Evolutionary conservation across 2,329 filamentous ascomycete species (phyloP), one percentile per base, ranked within the genome.

Genomic region (Bipolaris victoriae): DNA sequence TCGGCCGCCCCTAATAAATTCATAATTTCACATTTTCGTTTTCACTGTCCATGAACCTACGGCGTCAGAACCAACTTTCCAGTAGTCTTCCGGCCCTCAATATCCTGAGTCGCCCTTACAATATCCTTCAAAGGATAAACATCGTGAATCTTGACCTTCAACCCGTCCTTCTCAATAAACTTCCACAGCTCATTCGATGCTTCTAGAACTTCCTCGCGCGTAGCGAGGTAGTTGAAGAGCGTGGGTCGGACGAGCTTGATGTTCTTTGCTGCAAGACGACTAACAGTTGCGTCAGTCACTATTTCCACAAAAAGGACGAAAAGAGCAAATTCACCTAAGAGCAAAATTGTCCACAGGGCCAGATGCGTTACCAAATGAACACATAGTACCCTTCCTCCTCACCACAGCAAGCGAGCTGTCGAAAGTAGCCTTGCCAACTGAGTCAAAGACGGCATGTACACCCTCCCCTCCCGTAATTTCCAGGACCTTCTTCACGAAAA

Each of bases 351-450:
- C 87, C 1, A 95, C 90, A 3, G 90, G 84, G 5, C 92, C 93
- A 76, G 87, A 85, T 7, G 91, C 90, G 77, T 96, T 96, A 3
- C 92, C 92, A 77, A 93, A 96, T 47, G 86, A 88, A 24, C 92
- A 83, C 68, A 96, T 78, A 1, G 83, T 89, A 5, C 92, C 93
- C 80, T 96, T 96, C 62, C 88, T 77, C 65, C 88, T 90, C 52
- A 94, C 82, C 66, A 87, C 84, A 63, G 92, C 86, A 62, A 97
- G 74, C 68, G 88, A 89, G 18, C 85, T 82, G 65, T 97, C 91
- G 78, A 95, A 96, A 0, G 93, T 97, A 47, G 84, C 83, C 79
- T 91, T 91, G 11, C 92, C 93, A 2, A 97, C 91, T 5, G 90
- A 90, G 73, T 97, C 92, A 72, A 92, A 96, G 26, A 96, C 89